phyloP scores from a whole-genome alignment of 352 stramenopile genomes.

The Globisporangium orthogonon region DNA sequence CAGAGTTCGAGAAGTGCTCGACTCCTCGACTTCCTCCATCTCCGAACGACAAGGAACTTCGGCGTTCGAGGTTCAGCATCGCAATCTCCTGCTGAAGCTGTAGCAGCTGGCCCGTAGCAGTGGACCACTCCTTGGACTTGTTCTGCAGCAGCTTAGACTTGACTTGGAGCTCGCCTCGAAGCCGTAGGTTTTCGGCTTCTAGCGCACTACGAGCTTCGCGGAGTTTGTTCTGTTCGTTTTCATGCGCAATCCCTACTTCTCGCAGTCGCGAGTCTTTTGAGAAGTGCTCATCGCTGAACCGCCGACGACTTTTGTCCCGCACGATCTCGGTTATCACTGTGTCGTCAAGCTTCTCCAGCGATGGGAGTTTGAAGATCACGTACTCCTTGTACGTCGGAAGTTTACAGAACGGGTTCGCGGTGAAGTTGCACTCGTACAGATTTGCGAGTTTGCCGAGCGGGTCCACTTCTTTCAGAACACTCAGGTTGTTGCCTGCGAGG shows the following conservation, averaged over 20 bases:
- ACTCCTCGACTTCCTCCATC: not conserved
- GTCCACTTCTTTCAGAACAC: constrained; percentile 67
- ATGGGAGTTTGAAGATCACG: constrained; percentile 53
- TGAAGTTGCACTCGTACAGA: constrained; percentile 52
- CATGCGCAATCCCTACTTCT: constrained; percentile 33
- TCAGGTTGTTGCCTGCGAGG: constrained; percentile 66
- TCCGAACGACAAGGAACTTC: constrained; percentile 3
- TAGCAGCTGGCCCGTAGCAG: constrained; percentile 63
- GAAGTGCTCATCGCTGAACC: constrained; percentile 55
- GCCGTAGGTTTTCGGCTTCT: constrained; percentile 61
- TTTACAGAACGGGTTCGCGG: constrained; percentile 66
- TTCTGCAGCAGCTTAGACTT: constrained; percentile 82
- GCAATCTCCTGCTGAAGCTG: constrained; percentile 77
- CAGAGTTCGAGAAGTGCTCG: not conserved
- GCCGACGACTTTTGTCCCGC: constrained; percentile 54
- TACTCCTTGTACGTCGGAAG: constrained; percentile 76
- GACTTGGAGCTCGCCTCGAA: constrained; percentile 71
- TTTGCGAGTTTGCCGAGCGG: constrained; percentile 48
- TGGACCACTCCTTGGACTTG: constrained; percentile 80
- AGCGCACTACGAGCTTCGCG: constrained; percentile 47
- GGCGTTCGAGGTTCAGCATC: constrained; percentile 68
- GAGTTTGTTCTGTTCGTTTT: constrained; percentile 49
- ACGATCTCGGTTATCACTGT: constrained; percentile 26
- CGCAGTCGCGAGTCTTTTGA: constrained; percentile 46
- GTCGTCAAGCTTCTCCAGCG: constrained; percentile 59